A percentile compares a stretch with the other conserved stretches of the same genome.
phyloP scores from a whole-genome alignment of 441 rosid species.

The Metrosideros polymorpha region DNA sequence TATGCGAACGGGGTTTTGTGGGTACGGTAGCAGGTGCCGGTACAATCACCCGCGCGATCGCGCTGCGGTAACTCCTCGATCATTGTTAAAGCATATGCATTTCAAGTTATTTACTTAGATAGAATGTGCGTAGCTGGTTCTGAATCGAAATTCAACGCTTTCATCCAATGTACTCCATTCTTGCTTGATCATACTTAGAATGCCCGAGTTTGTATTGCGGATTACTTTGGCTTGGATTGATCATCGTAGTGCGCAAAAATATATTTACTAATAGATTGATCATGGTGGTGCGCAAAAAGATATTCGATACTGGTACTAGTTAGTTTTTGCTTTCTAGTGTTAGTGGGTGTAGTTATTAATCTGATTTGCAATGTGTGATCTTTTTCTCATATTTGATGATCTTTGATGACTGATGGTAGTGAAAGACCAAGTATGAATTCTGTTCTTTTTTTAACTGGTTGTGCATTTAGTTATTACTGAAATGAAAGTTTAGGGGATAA shows the following conservation, averaged over 20 bases:
- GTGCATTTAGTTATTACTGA: neutral
- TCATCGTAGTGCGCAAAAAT: neutral
- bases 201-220: neutral
- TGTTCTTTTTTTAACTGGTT: neutral
- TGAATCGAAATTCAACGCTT: neutral
- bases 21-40: slow-evolving; percentile 72
- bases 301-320: neutral
- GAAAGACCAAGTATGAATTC: neutral
- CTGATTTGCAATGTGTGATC: neutral
- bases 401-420: neutral
- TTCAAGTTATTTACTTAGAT: neutral
- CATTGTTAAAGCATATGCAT: neutral
- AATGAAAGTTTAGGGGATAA: neutral
- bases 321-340: neutral
- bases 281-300: neutral
- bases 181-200: neutral
- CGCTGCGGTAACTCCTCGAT: slow-evolving; percentile 44
- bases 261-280: no score
- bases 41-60: slow-evolving; percentile 91
- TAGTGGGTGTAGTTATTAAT: neutral
- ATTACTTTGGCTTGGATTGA: neutral
- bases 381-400: neutral
- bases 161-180: neutral
- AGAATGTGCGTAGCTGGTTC: neutral
- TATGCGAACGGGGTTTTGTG: slow-evolving; percentile 91